Conservation (phyloP, 164 flowering plant genomes). For the Houttuynia cordata region DNA sequence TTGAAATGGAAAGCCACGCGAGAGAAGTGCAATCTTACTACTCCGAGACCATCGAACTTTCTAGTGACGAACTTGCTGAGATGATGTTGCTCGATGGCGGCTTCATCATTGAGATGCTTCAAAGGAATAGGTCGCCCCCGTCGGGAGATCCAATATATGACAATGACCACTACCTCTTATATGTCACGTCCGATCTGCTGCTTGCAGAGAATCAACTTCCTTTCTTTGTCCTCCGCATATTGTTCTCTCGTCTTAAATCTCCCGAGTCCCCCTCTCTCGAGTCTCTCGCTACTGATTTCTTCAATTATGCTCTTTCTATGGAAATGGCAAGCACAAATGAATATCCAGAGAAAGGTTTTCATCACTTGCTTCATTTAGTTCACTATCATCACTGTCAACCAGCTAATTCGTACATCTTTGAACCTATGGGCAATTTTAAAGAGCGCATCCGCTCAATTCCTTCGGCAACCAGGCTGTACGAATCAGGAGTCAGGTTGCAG, state of each 20-base stretch:
- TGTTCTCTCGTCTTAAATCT: background rate
- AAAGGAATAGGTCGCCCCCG: background rate
- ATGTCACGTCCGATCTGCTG: conserved; percentile 1
- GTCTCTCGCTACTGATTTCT: background rate
- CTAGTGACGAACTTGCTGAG: too few species aligned
- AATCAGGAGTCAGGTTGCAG: background rate
- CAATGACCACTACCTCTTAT: background rate
- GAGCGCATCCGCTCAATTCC: too few species aligned
- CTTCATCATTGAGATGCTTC: conserved; percentile 2
- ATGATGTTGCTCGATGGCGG: background rate
- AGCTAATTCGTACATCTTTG: background rate
- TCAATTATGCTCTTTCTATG: background rate
- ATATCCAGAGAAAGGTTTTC: background rate
- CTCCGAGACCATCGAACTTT: too few species aligned
- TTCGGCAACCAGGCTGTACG: background rate
- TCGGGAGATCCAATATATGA: background rate
- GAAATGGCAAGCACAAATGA: background rate
- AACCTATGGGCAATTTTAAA: background rate
- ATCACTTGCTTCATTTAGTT: background rate
- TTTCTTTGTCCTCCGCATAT: conserved; percentile 1
- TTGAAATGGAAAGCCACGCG: too few species aligned
- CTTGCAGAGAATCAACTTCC: conserved; percentile 6
- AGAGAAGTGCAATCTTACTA: too few species aligned
- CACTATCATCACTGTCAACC: background rate
- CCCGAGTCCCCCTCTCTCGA: background rate